phyloP scores from a whole-genome alignment of 306 rosid species.

The Sicyos baderoa region DNA sequence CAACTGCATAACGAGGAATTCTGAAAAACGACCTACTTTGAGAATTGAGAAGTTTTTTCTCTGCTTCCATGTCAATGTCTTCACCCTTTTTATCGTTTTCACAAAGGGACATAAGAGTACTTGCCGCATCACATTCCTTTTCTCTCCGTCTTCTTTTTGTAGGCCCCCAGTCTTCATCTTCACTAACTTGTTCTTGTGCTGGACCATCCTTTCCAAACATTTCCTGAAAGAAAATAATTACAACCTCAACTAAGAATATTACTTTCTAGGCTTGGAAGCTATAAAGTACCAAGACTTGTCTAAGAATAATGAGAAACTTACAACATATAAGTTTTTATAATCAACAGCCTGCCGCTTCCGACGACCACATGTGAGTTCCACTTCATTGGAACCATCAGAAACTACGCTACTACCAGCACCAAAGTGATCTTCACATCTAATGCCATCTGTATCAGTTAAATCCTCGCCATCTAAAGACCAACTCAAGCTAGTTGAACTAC shows the following conservation, averaged over 20 bases:
- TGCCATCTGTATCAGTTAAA: conserved; percentile 27
- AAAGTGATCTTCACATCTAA: conserved; percentile 31
- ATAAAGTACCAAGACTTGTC: not conserved
- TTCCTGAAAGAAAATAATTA: conserved; percentile 38
- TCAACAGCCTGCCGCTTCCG: conserved; percentile 70
- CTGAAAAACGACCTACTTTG: conserved; percentile 49
- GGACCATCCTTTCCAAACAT: conserved; percentile 86
- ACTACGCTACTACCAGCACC: conserved; percentile 34
- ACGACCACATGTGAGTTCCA: conserved; percentile 43
- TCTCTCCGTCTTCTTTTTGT: conserved; percentile 55
- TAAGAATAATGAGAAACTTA: conserved; percentile 34
- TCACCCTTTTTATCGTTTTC: conserved; percentile 46
- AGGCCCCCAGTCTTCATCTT: conserved; percentile 97
- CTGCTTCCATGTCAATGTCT: conserved; percentile 22
- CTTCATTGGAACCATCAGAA: conserved; percentile 58
- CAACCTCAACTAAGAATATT: conserved; percentile 2
- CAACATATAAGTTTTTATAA: conserved; percentile 63
- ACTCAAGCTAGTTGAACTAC: conserved; percentile 40
- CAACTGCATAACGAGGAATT: conserved; percentile 61
- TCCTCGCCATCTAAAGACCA: conserved; percentile 42
- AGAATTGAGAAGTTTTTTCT: conserved; percentile 19
- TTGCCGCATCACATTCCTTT: conserved; percentile 75
- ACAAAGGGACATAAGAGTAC: conserved; percentile 73
- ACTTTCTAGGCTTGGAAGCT: conserved; percentile 3
- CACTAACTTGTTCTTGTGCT: conserved; percentile 58